Evolutionary conservation across 23 red algal genomes (phyloP).

Genomic region (Chondrus crispus): DNA sequence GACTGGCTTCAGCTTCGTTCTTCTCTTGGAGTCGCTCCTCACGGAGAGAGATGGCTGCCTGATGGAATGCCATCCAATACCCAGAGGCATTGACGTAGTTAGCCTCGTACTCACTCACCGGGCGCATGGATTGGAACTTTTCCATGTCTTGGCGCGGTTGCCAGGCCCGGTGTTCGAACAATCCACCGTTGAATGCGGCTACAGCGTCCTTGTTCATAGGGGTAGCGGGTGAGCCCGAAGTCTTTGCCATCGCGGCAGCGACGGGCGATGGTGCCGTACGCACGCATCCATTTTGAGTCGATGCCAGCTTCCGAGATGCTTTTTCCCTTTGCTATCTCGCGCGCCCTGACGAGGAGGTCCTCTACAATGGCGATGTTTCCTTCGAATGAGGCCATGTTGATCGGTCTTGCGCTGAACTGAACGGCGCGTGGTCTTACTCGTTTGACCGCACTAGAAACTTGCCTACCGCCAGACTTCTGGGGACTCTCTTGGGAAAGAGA

Average conservation of each 20-base stretch:
- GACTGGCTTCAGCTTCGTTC: background rate
- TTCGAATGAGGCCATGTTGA: background rate
- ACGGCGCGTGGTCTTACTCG: background rate
- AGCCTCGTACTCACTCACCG: background rate
- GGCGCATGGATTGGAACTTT: background rate
- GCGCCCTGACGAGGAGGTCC: background rate
- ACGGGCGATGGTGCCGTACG: background rate
- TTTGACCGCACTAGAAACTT: background rate
- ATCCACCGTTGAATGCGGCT: background rate
- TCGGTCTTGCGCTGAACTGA: background rate
- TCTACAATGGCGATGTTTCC: background rate
- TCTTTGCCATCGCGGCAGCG: background rate
- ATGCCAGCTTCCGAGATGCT: background rate
- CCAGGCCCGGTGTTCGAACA: background rate
- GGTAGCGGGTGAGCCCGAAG: background rate
- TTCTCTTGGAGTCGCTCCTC: background rate
- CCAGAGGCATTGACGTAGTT: background rate
- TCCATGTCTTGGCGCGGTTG: background rate
- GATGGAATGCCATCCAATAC: background rate
- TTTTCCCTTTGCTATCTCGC: background rate
- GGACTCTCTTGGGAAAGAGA: background rate
- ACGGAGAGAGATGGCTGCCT: background rate
- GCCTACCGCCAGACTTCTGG: background rate
- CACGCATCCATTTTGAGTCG: background rate
- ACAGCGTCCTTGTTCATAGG: background rate